Base-by-base conservation (phyloP, 1,139 yeast species). In the Blastobotrys apis region DNA sequence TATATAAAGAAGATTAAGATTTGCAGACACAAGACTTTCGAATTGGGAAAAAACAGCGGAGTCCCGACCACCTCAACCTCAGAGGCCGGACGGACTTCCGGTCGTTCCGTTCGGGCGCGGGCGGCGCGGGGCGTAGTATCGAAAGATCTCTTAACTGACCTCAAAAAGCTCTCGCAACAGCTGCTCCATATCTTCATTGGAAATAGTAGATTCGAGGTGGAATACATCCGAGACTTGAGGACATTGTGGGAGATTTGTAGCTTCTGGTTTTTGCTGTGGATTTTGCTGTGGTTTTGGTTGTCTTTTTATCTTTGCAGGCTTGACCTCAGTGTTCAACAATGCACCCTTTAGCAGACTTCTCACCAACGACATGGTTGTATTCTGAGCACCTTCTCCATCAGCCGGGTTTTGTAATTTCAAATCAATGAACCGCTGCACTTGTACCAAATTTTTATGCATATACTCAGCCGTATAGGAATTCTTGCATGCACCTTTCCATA, bases 81-180 rank as follows among this genome's bases (percentile, higher is more conserved):
- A n/a, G n/a, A n/a, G n/a, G n/a, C n/a, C n/a, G n/a, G n/a, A n/a
- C n/a, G n/a, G n/a, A n/a, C n/a, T n/a, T n/a, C n/a, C n/a, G n/a
- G n/a, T n/a, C n/a, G n/a, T n/a, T n/a, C n/a, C n/a, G n/a, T n/a
- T n/a, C n/a, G n/a, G n/a, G n/a, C n/a, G n/a, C n/a, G n/a, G n/a
- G n/a, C n/a, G n/a, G n/a, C n/a, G n/a, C n/a, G n/a, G n/a, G n/a
- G n/a, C n/a, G n/a, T n/a, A n/a, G n/a, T n/a, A n/a, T n/a, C n/a
- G n/a, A n/a, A n/a, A n/a, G n/a, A n/a, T n/a, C n/a, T n/a, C n/a
- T n/a, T n/a, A n/a, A n/a, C n/a, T n/a, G n/a, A n/a, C n/a, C n/a
- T n/a, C n/a, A n/a, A n/a, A n/a, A 21, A 40, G 21, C 16, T 40
- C 43, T 5, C 34, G 30, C n/a, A 40, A 19, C 10, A 40, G 23